Percentiles rank a stretch among this genome's conserved stretches.
Evolutionary conservation across 306 rosid species (phyloP).

Genomic region (Sophora flavescens): DNA sequence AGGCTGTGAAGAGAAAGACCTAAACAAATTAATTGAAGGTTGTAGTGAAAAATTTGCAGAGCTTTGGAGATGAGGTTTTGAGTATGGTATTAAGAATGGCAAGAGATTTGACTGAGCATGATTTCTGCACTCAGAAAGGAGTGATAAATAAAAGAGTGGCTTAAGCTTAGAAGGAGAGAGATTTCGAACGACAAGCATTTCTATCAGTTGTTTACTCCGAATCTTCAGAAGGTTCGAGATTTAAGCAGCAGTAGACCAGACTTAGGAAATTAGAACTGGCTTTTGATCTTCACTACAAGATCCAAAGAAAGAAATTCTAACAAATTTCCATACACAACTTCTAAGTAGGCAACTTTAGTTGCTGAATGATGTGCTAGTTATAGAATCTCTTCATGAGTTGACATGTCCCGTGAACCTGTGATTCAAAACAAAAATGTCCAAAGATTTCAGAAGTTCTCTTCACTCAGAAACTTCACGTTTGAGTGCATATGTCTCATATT

Average conservation of each 20-base stretch:
- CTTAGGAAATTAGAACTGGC: not conserved
- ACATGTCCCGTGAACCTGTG: not conserved
- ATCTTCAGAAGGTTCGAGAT: conserved; percentile 15
- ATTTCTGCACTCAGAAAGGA: conserved; percentile 38
- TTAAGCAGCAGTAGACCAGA: not conserved
- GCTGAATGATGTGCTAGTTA: not conserved
- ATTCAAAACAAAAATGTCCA: conserved; percentile 3
- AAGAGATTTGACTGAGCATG: conserved; percentile 23
- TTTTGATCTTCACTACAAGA: conserved; percentile 1
- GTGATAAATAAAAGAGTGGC: conserved; percentile 34
- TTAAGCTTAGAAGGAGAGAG: conserved; percentile 53
- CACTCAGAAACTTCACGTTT: not conserved
- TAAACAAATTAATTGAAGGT: conserved; percentile 35
- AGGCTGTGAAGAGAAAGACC: conserved; percentile 47
- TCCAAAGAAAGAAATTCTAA: conserved; percentile 21
- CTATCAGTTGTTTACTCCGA: conserved; percentile 9
- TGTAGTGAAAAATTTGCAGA: conserved; percentile 14
- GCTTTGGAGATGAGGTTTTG: conserved; percentile 36
- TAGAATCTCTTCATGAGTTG: not conserved
- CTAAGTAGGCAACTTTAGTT: not conserved
- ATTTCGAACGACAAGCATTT: conserved; percentile 53
- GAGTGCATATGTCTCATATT: not conserved
- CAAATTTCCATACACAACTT: not conserved
- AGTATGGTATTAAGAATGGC: conserved; percentile 16
- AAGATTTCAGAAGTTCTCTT: not conserved